Evolutionary conservation across 2,329 filamentous ascomycete genomes (phyloP), one percentile per base, ranked within the genome.

Genomic region (Cladophialophora chaetospira): DNA sequence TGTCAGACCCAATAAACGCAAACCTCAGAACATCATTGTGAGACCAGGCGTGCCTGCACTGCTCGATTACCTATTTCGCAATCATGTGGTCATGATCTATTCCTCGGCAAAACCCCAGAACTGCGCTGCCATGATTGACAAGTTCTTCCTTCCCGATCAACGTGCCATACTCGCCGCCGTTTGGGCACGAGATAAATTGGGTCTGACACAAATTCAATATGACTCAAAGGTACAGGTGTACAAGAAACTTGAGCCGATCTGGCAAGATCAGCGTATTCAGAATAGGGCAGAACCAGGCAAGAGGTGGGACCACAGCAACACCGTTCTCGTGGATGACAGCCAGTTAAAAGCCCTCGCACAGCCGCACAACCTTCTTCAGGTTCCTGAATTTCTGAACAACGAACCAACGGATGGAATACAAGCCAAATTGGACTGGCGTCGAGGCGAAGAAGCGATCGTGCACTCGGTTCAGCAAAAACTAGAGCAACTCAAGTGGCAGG

Each of bases 321-420:
- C 94, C 0, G 81, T 97, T 5, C 79, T 99, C 23, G 85, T 97
- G 35, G 94, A 99, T 65, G 94, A 97, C 73, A 89, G 87, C 26
- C 66, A 74, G 1, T 81, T 92, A 67, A 99, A 97, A 77, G 92
- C 87, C 0, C 79, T 83, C 23, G 87, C 82, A 53, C 90, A 99
- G 71, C 94, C 94, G 0, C 83, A 84, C 74, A 97, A 97, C 66
- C 79, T 94, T 19, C 74, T 97, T 8, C 78, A 86, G 63, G 81
- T 97, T 19, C 89, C 91, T 0, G 91, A 95, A 72, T 97, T 94
- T 68, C 70, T 72, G 10, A 48, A 72, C 66, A 58, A 57, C 35
- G 53, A 48, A 6, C 58, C 48, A 17, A 44, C 38, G 50, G n/a
- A 47, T 50, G 52, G 53, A 4, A 17, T 70, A 69, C 35, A 36